A percentile compares a stretch with the other conserved stretches of the same genome.
phyloP scores from a whole-genome alignment of 2,329 filamentous ascomycete species.

The Microcyclospora tardicrescens region DNA sequence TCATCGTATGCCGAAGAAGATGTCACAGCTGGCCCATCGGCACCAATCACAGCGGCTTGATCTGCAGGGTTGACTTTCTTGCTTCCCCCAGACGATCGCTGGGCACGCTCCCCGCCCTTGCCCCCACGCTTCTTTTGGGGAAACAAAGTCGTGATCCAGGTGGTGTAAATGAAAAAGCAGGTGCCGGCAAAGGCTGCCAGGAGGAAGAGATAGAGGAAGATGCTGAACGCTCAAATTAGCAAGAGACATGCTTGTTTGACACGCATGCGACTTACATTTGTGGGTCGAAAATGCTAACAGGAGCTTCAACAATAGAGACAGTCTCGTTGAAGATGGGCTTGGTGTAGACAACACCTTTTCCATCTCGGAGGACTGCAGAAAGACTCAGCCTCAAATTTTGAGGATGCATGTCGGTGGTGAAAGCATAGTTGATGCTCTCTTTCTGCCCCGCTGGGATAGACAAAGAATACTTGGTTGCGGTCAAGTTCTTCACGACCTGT shows the following conservation, averaged over 20 bases:
- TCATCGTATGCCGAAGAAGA: conserved; percentile 70
- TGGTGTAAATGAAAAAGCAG: conserved; percentile 94
- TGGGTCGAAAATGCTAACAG: conserved; percentile 83
- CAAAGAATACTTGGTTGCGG: conserved; percentile 58
- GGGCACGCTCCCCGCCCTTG: conserved; percentile 53
- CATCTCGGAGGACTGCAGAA: conserved; percentile 57
- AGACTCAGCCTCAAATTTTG: conserved; percentile 75
- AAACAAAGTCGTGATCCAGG: conserved; percentile 93
- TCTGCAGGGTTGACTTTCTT: conserved; percentile 54
- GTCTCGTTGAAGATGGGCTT: conserved; percentile 68
- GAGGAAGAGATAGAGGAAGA: conserved; percentile 95
- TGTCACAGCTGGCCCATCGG: conserved; percentile 56
- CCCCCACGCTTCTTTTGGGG: conserved; percentile 58
- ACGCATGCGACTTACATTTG: conserved; percentile 58
- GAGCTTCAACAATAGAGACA: conserved; percentile 77
- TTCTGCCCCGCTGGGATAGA: conserved; percentile 63
- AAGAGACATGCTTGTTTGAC: neutral
- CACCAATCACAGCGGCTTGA: conserved; percentile 50
- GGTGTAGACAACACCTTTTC: conserved; percentile 58
- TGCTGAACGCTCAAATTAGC: conserved; percentile 39
- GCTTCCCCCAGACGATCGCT: conserved; percentile 45
- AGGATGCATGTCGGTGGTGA: conserved; percentile 83
- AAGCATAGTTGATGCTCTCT: conserved; percentile 66
- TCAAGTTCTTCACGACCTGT: conserved; percentile 70
- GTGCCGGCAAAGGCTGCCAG: conserved; percentile 63